Evolutionary conservation across 176 grass and related monocot species (phyloP).

Genomic region (Bonia amplexicaulis): DNA sequence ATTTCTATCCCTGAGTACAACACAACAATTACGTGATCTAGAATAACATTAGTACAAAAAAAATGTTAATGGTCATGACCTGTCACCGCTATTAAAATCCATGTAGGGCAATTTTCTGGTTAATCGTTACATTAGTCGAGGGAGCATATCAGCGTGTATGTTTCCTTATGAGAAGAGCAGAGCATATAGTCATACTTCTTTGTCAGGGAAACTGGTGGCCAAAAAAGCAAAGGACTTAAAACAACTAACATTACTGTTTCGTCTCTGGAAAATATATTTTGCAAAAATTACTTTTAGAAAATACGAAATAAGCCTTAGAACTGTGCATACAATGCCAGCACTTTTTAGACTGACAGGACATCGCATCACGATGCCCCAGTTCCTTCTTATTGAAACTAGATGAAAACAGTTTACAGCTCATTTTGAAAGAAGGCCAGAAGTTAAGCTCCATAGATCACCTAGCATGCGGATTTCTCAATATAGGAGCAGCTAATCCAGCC

Average conservation of each 20-base stretch:
- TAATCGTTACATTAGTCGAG: background rate
- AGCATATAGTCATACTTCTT: background rate
- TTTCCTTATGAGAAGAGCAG: background rate
- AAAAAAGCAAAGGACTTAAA: background rate
- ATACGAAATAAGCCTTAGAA: background rate
- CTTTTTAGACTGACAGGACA: background rate
- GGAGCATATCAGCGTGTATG: background rate
- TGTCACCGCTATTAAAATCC: background rate
- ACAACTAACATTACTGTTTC: background rate
- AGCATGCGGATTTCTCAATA: background rate
- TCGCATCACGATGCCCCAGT: background rate
- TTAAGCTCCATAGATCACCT: background rate
- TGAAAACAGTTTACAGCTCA: background rate
- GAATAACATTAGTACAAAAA: background rate
- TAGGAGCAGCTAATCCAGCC: background rate
- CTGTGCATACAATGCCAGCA: background rate
- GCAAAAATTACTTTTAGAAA: background rate
- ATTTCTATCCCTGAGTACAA: background rate
- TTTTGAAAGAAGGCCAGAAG: background rate
- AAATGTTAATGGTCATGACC: background rate
- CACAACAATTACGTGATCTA: background rate
- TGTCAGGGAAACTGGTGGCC: background rate
- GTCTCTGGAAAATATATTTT: background rate
- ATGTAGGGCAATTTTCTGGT: background rate
- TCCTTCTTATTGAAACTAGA: background rate